Base-by-base conservation (phyloP, 306 rosid species). In the Vigna unguiculata region DNA sequence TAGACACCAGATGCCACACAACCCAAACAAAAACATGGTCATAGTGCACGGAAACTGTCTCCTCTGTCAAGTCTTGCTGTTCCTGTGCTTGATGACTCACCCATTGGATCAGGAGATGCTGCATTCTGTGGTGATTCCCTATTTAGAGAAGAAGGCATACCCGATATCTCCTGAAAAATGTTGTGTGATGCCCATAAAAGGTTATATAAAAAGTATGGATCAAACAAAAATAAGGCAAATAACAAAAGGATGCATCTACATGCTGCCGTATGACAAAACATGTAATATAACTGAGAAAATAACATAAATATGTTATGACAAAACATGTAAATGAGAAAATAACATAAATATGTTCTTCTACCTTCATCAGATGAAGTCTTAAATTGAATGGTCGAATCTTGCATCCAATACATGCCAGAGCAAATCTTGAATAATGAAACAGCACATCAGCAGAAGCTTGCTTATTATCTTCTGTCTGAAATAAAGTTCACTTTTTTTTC, bases 351-450 rank as follows among this genome's bases (percentile, higher is more conserved):
- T 17, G 57, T 46, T 55, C 55, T 43, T 69, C 58, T 71, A 95
- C 99, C 96, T 92, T 95, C 99, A 95, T 95, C 84, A 95, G 83
- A 85, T 95, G 97, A 85, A 92, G 71, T 83, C 97, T 78, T 86
- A 95, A 74, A 82, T 92, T 97, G 46, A 92, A 89, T 16, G 97
- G 96, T 46, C 90, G 91, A 57, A 83, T 88, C 82, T 77, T 91
- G 78, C 80, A 77, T 78, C 99, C 97, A 34, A 95, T 85, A 74
- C 93, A 86, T 0, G 90, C 96, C 89, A 92, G 85, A 63, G 83
- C 97, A 83, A 95, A 92, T 86, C 79, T 95, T 32, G 99, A 95
- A 71, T 95, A 90, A 28, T 88, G 86, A 83, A 82, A 91, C 88
- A 92, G 69, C 9, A 88, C 93, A 77, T 90, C 97, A 24, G 97